phyloP scores from a whole-genome alignment of 2,329 filamentous ascomycete species.

The Penicillium sp. region DNA sequence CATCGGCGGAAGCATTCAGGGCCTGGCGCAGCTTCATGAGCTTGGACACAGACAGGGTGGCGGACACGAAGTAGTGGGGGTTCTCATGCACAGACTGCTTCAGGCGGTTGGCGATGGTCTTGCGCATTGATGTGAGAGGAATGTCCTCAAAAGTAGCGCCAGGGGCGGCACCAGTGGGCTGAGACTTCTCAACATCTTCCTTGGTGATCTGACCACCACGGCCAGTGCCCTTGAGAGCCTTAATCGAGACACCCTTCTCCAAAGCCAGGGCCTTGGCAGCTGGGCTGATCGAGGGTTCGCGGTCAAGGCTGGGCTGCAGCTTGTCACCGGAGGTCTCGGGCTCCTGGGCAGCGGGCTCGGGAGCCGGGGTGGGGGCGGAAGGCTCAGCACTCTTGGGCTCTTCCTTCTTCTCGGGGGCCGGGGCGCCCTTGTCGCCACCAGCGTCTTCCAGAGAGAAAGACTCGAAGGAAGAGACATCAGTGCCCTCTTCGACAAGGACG shows the following conservation, averaged over 20 bases:
- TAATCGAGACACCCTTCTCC: slow-evolving; percentile 74
- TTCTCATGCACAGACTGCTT: slow-evolving; percentile 85
- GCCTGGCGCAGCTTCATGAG: slow-evolving; percentile 92
- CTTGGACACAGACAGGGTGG: slow-evolving; percentile 85
- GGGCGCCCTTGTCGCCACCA: slow-evolving; percentile 69
- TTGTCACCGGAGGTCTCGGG: slow-evolving; percentile 67
- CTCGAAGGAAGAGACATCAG: slow-evolving; percentile 81
- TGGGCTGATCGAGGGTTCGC: slow-evolving; percentile 66
- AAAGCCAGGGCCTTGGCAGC: slow-evolving; percentile 75
- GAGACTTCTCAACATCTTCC: slow-evolving; percentile 85
- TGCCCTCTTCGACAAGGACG: slow-evolving; percentile 84
- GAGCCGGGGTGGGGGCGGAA: slow-evolving; percentile 56
- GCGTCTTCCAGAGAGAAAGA: slow-evolving; percentile 84
- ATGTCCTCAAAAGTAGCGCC: slow-evolving; percentile 73
- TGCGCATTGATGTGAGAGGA: slow-evolving; percentile 88
- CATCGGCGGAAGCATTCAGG: slow-evolving; percentile 79
- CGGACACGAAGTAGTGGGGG: slow-evolving; percentile 96
- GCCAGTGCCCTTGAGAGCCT: slow-evolving; percentile 78
- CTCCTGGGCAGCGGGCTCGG: slow-evolving; percentile 55
- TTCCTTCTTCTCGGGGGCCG: slow-evolving; percentile 58
- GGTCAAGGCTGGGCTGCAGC: slow-evolving; percentile 77
- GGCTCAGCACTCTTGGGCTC: slow-evolving; percentile 44
- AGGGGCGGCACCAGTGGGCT: slow-evolving; percentile 50
- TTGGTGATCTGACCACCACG: slow-evolving; percentile 81
- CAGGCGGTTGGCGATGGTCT: slow-evolving; percentile 89